phyloP scores from a whole-genome alignment of 1,139 yeast genomes.

The Pichia sp. region DNA sequence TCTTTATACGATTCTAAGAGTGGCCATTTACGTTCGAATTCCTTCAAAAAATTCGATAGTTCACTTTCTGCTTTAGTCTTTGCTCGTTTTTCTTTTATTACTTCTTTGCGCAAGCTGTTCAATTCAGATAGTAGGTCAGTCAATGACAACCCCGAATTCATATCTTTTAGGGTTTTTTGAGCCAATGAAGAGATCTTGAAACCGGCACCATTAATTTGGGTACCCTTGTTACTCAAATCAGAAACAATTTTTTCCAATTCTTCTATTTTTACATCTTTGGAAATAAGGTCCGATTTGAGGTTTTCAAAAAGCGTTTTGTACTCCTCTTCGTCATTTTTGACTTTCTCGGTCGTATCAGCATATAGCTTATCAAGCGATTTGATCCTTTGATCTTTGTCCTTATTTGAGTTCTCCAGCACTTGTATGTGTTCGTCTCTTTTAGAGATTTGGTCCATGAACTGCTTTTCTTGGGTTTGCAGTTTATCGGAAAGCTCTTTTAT shows the following conservation, averaged over 20 bases:
- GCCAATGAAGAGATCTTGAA: conserved; percentile 21
- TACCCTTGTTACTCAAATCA: conserved; percentile 30
- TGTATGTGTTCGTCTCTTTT: conserved; percentile 61
- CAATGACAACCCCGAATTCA: conserved; percentile 54
- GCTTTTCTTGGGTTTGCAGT: conserved; percentile 45
- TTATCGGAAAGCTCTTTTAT: conserved; percentile 48
- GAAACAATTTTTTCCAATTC: conserved; percentile 44
- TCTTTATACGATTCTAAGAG: conserved; percentile 64
- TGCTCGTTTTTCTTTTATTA: conserved; percentile 65
- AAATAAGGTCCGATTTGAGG: conserved; percentile 21
- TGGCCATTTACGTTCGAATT: conserved; percentile 79
- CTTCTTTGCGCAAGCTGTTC: conserved; percentile 58
- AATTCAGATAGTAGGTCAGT: conserved; percentile 69
- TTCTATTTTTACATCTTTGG: conserved; percentile 33
- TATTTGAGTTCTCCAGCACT: conserved; percentile 51
- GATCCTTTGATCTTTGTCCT: conserved; percentile 45
- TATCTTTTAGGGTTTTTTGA: conserved; percentile 24
- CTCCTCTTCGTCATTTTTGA: conserved; percentile 37
- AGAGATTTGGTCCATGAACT: conserved; percentile 57
- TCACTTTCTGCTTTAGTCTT: conserved; percentile 69
- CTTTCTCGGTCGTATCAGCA: conserved; percentile 40
- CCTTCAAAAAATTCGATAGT: conserved; percentile 65
- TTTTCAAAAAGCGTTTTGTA: conserved; percentile 23
- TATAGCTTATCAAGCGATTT: conserved; percentile 44
- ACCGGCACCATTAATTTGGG: conserved; percentile 14